Base-by-base conservation (phyloP, 2,329 filamentous ascomycete genomes). In the Microthyrium microscopicum region DNA sequence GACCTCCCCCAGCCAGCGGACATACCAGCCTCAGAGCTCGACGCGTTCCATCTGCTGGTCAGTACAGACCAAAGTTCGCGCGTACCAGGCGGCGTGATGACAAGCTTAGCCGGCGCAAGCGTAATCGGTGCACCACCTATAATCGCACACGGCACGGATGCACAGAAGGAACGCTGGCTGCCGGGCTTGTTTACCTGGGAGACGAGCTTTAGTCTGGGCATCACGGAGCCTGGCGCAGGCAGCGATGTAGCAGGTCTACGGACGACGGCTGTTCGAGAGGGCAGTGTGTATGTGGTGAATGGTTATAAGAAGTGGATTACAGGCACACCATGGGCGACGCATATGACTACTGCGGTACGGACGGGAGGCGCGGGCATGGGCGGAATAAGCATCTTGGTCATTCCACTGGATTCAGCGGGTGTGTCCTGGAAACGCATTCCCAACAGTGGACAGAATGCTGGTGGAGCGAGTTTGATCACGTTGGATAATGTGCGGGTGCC, bases 291-390 rank as follows among this genome's bases (percentile, higher is more conserved):
- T 42, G 45, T 74, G 22, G 69, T 77, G n/a, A 75, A 73, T 36
- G 73, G 73, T 1, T 62, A 64, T 32, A 77, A 78, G 57, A 75
- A 75, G 47, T 75, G 71, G 70, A 77, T 78, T 41, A 76, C 73
- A 1, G 70, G 70, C 29, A 66, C 60, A 11, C 62, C 68, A 2
- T 71, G 62, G 59, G 67, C 72, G 9, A 62, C 70, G 31, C 70
- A 71, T 46, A 66, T 68, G 48, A 73, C 71, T 0, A 69, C 71
- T 9, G 73, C 71, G 2, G 70, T 73, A 4, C 58, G 70, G 5
- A 75, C 70, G 1, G 68, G 69, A 4, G 64, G 60, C 0, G 49
- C 60, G 1, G 70, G 70, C 8, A 57, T 57, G 33, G 43, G 44
- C 2, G 70, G 70, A 4, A 59, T 75, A 20, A 70, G 68, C 1